Base-by-base conservation (phyloP, 768 basidiomycete species). In the Heimioporus sp. region DNA sequence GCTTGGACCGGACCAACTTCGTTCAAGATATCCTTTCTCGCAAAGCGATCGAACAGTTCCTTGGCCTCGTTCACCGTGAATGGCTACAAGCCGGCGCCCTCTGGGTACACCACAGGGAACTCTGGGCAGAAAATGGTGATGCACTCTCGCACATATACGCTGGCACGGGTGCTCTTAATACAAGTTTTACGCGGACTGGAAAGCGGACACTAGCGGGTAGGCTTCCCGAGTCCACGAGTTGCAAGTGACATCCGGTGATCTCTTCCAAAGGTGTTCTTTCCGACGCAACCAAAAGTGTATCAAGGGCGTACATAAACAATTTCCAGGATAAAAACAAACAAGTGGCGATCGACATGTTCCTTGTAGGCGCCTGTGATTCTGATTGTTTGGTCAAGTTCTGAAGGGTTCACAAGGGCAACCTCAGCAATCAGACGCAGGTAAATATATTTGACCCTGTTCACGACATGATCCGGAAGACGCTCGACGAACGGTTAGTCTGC, bases 121-220 rank as follows among this genome's bases (percentile, higher is more conserved):
- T 98, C 5, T 99, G 95, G 95, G 97, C 97, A 2, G 96, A 95
- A 73, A 96, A 93, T 62, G 94, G 94, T 12, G 94, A 97, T 65
- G 90, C 91, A 0, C 68, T 99, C 36, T 93, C 91, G 16, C 85
- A 86, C 51, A 96, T 96, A 57, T 99, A 99, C 68, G 95, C 95
- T 37, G 97, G 90, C 35, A 92, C 90, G 5, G 90, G 90, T 16
- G 90, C 97, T 17, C 72, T 99, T 56, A 99, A 99, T 63, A 98
- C 97, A 5, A 93, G 90, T 61, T 95, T 92, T 66, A 99, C 97
- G 0, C 76, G 97, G 43, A 95, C 82, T 55, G 97, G 97, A 40
- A 99, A 97, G 73, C 81, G 92, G 54, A 98, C 95, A 5, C 71
- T 98, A 48, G 95, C 89, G 44, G 90, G 90, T 87, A 61, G 13